Conservation (phyloP, 495 filamentous ascomycete genomes). For the Acidiella bohemica region DNA sequence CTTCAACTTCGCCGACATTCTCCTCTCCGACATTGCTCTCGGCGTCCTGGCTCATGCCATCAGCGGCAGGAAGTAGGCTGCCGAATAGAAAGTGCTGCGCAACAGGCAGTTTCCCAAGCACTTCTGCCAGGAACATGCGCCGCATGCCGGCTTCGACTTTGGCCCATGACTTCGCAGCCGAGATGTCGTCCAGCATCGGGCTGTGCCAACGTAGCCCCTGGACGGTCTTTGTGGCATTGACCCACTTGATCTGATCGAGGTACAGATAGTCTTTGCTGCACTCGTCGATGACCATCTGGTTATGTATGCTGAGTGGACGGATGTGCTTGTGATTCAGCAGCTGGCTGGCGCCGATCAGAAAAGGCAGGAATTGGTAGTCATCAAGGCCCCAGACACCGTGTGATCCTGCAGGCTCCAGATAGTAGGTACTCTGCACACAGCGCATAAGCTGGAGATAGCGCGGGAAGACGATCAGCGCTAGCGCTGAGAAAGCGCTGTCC, state of each 20-base stretch:
- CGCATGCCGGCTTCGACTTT: slow-evolving; percentile 94
- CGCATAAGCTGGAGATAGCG: slow-evolving; percentile 74
- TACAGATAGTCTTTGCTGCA: slow-evolving; percentile 73
- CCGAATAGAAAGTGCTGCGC: slow-evolving; percentile 99
- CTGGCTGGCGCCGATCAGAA: slow-evolving; percentile 85
- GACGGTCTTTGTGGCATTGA: slow-evolving; percentile 92
- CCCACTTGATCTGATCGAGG: slow-evolving; percentile 79
- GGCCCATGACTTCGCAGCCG: slow-evolving; percentile 73
- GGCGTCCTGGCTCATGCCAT: slow-evolving; percentile 56
- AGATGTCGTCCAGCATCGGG: slow-evolving; percentile 97
- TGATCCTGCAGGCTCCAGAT: slow-evolving; percentile 86
- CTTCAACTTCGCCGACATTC: slow-evolving; percentile 42
- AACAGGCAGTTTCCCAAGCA: slow-evolving; percentile 84
- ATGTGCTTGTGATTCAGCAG: slow-evolving; percentile 77
- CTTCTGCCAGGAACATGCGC: slow-evolving; percentile 89
- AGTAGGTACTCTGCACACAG: slow-evolving; percentile 73
- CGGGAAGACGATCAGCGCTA: slow-evolving; percentile 66
- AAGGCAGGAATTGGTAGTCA: slow-evolving; percentile 95
- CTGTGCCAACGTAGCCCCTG: slow-evolving; percentile 93
- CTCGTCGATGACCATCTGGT: slow-evolving; percentile 71
- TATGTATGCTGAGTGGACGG: slow-evolving; percentile 77
- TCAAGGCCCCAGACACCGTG: slow-evolving; percentile 51
- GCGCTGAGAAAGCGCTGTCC: slow-evolving; percentile 47
- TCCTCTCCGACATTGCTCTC: slow-evolving; percentile 37
- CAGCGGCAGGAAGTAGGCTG: slow-evolving; percentile 59